Percentiles rank a stretch among this genome's conserved stretches.
These are phyloP conservation scores for Citrullus mucosospermus DNA, from an alignment of 306 rosid genomes.

Conservation along the genomic window DNA sequence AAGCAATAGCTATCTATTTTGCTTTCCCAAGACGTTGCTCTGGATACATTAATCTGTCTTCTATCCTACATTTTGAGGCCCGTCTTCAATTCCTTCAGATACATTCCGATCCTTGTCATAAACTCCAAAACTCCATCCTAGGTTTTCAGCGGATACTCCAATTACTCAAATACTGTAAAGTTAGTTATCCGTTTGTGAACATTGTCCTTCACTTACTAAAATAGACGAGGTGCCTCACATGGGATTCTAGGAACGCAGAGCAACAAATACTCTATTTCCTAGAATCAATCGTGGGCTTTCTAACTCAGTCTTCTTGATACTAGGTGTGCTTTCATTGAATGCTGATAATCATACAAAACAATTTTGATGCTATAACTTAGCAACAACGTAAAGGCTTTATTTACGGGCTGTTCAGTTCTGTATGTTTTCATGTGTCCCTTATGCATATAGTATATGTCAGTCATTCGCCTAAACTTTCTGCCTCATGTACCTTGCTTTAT, in stretches of 20 bases:
- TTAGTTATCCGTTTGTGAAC: background rate
- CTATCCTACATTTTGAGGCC: conserved; percentile 3
- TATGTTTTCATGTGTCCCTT: background rate
- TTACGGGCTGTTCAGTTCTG: background rate
- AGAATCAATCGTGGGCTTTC: background rate
- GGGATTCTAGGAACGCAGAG: background rate
- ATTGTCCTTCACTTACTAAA: background rate
- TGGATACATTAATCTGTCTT: conserved; percentile 19
- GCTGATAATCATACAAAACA: background rate
- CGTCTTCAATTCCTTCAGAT: background rate
- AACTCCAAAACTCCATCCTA: background rate
- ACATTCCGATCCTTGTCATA: background rate
- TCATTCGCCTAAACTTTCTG: background rate
- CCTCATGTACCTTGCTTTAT: conserved; percentile 9
- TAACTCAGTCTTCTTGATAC: background rate
- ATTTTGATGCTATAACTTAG: background rate
- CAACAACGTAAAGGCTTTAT: background rate
- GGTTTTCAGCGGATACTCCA: background rate
- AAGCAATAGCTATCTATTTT: conserved; percentile 29
- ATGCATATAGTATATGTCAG: background rate
- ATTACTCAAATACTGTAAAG: background rate
- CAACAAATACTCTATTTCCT: background rate
- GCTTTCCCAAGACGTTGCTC: conserved; percentile 18
- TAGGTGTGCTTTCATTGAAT: background rate
- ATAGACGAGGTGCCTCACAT: background rate